Conservation (phyloP, 768 basidiomycete species). For the Multifurca ochricompacta region DNA sequence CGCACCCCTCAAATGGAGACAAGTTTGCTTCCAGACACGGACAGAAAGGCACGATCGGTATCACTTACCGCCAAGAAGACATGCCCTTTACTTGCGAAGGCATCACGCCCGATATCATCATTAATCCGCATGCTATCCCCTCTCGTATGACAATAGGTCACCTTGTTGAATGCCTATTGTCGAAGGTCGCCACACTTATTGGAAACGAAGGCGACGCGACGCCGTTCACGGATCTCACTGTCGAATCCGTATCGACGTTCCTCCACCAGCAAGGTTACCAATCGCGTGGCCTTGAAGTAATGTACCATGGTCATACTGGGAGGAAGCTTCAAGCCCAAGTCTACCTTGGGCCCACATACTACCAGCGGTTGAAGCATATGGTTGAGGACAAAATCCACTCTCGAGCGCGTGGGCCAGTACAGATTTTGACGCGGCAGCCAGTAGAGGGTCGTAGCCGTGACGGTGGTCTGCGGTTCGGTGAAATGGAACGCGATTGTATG, state of each 20-base stretch:
- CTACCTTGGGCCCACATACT: slow-evolving; percentile 98
- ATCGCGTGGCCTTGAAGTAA: slow-evolving; percentile 92
- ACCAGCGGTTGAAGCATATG: slow-evolving; percentile 99
- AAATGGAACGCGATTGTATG: slow-evolving; percentile 99
- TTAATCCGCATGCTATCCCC: slow-evolving; percentile 99
- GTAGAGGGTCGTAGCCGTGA: slow-evolving; percentile 98
- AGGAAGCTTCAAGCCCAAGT: slow-evolving; percentile 96
- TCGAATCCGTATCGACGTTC: slow-evolving; percentile 93
- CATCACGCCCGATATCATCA: slow-evolving; percentile 93
- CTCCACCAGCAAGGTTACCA: slow-evolving; percentile 90
- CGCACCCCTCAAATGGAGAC: slow-evolving; percentile 97
- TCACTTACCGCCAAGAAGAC: slow-evolving; percentile 98
- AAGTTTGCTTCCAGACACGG: slow-evolving; percentile 99
- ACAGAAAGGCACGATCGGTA: slow-evolving; percentile 99
- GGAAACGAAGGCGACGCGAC: slow-evolving; percentile 98
- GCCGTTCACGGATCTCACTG: slow-evolving; percentile 96
- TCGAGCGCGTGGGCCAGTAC: slow-evolving; percentile 92
- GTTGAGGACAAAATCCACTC: slow-evolving; percentile 99
- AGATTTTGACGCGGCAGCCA: slow-evolving; percentile 94
- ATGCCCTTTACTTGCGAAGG: slow-evolving; percentile 99
- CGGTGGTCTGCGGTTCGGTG: slow-evolving; percentile 98
- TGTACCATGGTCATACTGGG: slow-evolving; percentile 99
- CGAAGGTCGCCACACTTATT: slow-evolving; percentile 91
- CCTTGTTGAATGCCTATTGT: slow-evolving; percentile 95
- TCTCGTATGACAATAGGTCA: slow-evolving; percentile 99